Evolutionary conservation across 768 basidiomycete genomes (phyloP).

Genomic region (Auriculariales sp.): DNA sequence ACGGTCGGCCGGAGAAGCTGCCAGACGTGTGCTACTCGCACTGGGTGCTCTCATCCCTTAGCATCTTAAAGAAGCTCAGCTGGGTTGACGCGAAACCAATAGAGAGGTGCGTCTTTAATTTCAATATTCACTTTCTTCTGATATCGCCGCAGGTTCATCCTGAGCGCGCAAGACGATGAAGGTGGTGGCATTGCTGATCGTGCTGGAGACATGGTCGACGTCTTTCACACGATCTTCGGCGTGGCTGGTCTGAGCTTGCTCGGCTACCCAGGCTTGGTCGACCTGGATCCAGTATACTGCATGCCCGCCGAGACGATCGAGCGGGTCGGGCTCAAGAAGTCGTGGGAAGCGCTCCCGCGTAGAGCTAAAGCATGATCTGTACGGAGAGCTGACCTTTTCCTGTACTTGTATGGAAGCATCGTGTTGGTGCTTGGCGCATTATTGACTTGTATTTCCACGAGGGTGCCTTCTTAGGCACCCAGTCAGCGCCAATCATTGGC

Average conservation of each 20-base stretch:
- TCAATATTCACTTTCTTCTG: neutral
- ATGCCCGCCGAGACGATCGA: constrained; percentile 77
- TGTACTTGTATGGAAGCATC: no score
- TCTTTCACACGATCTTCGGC: constrained; percentile 95
- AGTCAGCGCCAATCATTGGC: no score
- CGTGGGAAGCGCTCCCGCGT: constrained; percentile 37
- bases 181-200: constrained; percentile 89
- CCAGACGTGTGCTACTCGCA: constrained; percentile 98
- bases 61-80: constrained; percentile 63
- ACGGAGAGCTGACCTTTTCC: neutral
- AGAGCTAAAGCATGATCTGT: constrained; percentile 1
- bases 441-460: no score
- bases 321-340: constrained; percentile 50
- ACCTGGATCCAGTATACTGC: constrained; percentile 91
- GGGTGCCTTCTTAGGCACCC: no score
- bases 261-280: constrained; percentile 70
- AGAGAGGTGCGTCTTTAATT: neutral
- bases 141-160: no score
- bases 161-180: constrained; percentile 50
- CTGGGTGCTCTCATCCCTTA: constrained; percentile 84
- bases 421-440: no score
- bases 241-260: constrained; percentile 81
- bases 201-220: constrained; percentile 85
- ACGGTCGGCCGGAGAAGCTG: constrained; percentile 94
- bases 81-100: constrained; percentile 80